phyloP scores from a whole-genome alignment of 2,329 filamentous ascomycete genomes.

The Penicillium concentricum region DNA sequence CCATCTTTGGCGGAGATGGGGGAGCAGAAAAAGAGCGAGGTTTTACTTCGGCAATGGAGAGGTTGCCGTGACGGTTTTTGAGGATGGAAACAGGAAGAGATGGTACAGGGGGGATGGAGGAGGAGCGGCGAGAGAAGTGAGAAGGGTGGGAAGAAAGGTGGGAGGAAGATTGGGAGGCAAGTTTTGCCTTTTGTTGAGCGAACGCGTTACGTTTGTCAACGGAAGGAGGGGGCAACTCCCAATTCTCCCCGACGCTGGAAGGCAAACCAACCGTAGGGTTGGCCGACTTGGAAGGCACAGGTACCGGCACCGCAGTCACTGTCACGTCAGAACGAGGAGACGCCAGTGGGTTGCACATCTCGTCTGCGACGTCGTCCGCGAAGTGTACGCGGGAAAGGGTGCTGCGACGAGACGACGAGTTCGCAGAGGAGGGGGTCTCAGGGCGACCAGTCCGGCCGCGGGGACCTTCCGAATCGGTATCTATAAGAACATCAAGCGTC shows the following conservation, averaged over 20 bases:
- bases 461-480: not conserved
- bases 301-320: not conserved
- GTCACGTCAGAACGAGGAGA: not conserved
- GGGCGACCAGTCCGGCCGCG: not conserved
- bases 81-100: not conserved
- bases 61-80: not conserved
- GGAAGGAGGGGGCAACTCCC: not conserved
- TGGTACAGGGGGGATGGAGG: not conserved
- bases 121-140: not conserved
- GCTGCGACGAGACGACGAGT: not conserved
- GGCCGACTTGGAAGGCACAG: not conserved
- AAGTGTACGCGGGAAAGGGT: not conserved
- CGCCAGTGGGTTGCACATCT: not conserved
- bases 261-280: not conserved
- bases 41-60: not conserved
- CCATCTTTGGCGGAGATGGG: slow-evolving; percentile 1
- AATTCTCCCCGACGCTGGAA: not conserved
- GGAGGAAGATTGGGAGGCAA: not conserved
- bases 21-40: not conserved
- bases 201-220: not conserved
- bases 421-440: not conserved
- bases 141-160: not conserved
- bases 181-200: not conserved
- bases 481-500: not conserved
- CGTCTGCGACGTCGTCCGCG: not conserved